Evolutionary conservation across 805 yeast genomes (phyloP).

Genomic region (Monosporozyma solicola): DNA sequence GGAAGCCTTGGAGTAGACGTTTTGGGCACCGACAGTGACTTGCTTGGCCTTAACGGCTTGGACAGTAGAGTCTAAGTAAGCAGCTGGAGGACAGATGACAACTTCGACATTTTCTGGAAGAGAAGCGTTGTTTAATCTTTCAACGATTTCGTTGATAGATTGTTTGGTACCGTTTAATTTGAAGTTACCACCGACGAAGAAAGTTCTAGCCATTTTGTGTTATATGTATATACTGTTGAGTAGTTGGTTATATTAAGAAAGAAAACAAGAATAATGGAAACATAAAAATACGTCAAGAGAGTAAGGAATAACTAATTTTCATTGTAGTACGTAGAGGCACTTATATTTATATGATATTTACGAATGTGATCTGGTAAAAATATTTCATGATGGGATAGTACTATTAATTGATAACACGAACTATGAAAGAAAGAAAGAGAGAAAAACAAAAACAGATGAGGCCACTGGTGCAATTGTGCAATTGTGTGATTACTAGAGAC

Average conservation of each 20-base stretch:
- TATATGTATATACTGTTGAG: neutral
- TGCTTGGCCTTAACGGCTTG: slow-evolving; percentile 57
- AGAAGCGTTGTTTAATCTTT: slow-evolving; percentile 67
- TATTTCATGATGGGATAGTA: neutral
- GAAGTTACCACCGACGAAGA: slow-evolving; percentile 99
- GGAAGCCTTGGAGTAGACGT: slow-evolving; percentile 73
- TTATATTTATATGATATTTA: neutral
- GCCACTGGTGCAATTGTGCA: neutral
- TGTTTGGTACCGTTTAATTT: slow-evolving; percentile 93
- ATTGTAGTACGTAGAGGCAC: neutral
- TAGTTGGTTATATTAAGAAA: neutral
- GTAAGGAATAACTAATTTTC: neutral
- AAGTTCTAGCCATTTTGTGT: slow-evolving; percentile 56
- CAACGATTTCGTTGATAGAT: slow-evolving; percentile 76
- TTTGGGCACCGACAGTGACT: slow-evolving; percentile 84
- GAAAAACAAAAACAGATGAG: neutral
- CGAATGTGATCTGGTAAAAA: neutral
- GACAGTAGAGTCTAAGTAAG: slow-evolving; percentile 75
- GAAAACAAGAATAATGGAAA: neutral
- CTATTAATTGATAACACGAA: neutral
- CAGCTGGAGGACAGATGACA: slow-evolving; percentile 93
- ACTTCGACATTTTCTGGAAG: slow-evolving; percentile 79
- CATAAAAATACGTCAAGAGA: neutral
- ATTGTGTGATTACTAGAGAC: neutral
- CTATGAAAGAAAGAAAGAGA: neutral